phyloP scores from a whole-genome alignment of 345 rosid species.

The Hirschfeldia incana region DNA sequence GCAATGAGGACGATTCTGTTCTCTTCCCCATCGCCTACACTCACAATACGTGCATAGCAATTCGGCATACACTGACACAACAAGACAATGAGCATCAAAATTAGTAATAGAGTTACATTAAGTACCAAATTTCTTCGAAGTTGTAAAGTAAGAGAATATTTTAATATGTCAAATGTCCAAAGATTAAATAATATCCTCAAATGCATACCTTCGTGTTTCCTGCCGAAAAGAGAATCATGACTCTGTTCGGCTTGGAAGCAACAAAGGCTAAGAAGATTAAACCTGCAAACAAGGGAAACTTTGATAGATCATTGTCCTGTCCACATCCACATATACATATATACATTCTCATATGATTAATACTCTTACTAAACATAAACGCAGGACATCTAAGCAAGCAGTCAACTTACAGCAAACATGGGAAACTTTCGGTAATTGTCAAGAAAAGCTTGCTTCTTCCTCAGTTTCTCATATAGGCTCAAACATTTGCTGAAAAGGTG shows the following conservation, averaged over 20 bases:
- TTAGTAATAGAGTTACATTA: slow-evolving; percentile 13
- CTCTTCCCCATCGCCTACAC: slow-evolving; percentile 56
- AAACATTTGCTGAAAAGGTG: no score
- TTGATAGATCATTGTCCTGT: slow-evolving; percentile 98
- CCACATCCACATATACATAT: background rate
- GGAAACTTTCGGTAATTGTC: slow-evolving; percentile 78
- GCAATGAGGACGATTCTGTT: slow-evolving; percentile 88
- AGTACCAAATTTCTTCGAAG: slow-evolving; percentile 3
- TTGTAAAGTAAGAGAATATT: background rate
- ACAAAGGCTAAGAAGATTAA: no score
- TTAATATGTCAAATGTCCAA: background rate
- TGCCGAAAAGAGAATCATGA: no score
- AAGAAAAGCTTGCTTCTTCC: no score
- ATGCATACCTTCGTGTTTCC: no score
- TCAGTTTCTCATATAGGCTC: no score
- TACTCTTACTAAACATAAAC: slow-evolving; percentile 1
- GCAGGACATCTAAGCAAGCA: background rate
- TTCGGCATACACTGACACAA: slow-evolving; percentile 56
- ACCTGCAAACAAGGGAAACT: slow-evolving; percentile 41
- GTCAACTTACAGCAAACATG: slow-evolving; percentile 76
- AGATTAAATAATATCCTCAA: no score
- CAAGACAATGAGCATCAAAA: background rate
- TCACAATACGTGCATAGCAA: no score
- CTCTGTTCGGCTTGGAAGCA: no score
- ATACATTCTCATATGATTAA: background rate